Evolutionary conservation across 2,329 filamentous ascomycete genomes (phyloP).

Genomic region (Emericellopsis cladophorae): DNA sequence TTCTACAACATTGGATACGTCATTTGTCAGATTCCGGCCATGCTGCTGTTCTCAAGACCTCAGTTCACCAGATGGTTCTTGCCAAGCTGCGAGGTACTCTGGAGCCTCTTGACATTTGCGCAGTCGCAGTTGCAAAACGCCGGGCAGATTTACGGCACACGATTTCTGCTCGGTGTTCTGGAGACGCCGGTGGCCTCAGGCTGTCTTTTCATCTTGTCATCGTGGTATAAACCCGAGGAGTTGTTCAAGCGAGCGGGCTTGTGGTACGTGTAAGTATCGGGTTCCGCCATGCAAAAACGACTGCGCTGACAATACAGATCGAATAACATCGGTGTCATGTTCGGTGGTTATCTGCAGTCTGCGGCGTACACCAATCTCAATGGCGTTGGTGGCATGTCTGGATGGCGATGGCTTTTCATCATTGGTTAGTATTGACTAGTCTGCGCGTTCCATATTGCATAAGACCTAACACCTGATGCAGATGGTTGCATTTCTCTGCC

Average conservation of each 20-base stretch:
- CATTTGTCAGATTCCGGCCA: constrained; percentile 35
- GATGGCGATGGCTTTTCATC: constrained; percentile 29
- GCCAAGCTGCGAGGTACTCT: constrained; percentile 36
- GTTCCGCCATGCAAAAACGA: no score
- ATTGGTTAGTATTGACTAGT: neutral
- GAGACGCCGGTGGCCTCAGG: constrained; percentile 31
- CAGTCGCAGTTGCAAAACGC: constrained; percentile 36
- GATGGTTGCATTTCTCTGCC: constrained; percentile 23
- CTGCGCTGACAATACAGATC: constrained; percentile 6
- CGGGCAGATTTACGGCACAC: constrained; percentile 36
- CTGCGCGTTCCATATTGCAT: constrained; percentile 8
- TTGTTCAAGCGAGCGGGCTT: constrained; percentile 34
- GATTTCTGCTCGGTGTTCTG: constrained; percentile 41
- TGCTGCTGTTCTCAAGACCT: constrained; percentile 32
- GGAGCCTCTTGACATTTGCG: constrained; percentile 44
- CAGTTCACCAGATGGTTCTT: constrained; percentile 35
- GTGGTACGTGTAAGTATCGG: constrained; percentile 9
- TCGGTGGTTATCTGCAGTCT: constrained; percentile 35
- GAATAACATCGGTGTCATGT: constrained; percentile 36
- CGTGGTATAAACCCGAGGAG: constrained; percentile 36
- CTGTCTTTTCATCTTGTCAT: constrained; percentile 38
- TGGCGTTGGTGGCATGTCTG: constrained; percentile 29
- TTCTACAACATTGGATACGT: constrained; percentile 34
- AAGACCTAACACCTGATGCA: constrained; percentile 16
- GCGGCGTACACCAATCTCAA: constrained; percentile 25